These are phyloP conservation scores for Scleroderma bovista DNA, from an alignment of 768 basidiomycete genomes.

Conservation along the genomic window DNA sequence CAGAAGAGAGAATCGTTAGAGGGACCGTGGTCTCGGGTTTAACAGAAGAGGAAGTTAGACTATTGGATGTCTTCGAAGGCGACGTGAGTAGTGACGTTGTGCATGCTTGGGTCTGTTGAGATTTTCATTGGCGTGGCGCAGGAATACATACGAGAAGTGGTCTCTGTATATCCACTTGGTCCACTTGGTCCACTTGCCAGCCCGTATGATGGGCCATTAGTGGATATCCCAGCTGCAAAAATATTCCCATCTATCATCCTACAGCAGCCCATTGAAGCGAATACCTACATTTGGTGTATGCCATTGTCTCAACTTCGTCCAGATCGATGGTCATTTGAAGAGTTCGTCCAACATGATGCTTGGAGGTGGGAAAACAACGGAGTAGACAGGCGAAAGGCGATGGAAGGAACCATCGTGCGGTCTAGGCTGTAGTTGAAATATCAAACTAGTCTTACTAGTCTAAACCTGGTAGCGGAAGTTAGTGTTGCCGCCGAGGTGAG, in stretches of 20 bases:
- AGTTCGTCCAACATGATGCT: slow-evolving; percentile 70
- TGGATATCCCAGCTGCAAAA: too few species aligned
- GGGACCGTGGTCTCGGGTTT: slow-evolving; percentile 79
- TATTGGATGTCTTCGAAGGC: slow-evolving; percentile 82
- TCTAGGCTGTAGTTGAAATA: neutral
- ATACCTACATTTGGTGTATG: slow-evolving; percentile 70
- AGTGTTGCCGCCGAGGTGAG: too few species aligned
- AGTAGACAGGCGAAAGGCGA: slow-evolving; percentile 45
- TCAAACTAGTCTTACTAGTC: too few species aligned
- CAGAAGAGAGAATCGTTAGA: slow-evolving; percentile 64
- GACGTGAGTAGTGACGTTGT: slow-evolving; percentile 38
- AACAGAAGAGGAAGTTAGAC: slow-evolving; percentile 51
- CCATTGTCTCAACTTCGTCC: slow-evolving; percentile 41
- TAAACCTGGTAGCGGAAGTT: too few species aligned
- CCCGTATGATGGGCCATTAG: slow-evolving; percentile 18
- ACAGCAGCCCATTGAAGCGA: slow-evolving; percentile 36
- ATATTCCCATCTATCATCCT: slow-evolving; percentile 12
- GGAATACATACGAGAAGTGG: slow-evolving; percentile 65
- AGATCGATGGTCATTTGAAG: slow-evolving; percentile 75
- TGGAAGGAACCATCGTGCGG: slow-evolving; percentile 29
- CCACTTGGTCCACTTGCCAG: slow-evolving; percentile 43
- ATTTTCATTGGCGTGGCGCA: slow-evolving; percentile 25
- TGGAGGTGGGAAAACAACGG: slow-evolving; percentile 82
- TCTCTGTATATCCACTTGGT: slow-evolving; percentile 54
- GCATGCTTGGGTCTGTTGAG: neutral